phyloP scores from a whole-genome alignment of 2,329 filamentous ascomycete species.

The Chaetomium globosum region DNA sequence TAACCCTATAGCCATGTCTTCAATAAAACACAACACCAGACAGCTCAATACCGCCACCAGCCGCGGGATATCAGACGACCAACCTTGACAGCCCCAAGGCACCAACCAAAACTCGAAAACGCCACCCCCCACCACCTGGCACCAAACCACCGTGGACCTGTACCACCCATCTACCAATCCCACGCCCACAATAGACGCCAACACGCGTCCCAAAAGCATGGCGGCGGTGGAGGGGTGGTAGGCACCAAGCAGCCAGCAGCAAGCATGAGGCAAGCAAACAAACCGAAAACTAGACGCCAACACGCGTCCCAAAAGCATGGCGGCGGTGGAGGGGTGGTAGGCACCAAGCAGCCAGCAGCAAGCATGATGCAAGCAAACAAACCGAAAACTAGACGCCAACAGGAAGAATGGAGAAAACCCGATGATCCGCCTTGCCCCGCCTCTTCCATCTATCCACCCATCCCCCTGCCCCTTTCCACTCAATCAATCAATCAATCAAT shows the following conservation, averaged over 20 bases:
- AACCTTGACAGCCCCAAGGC: background rate
- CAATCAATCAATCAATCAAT: too few relatives aligned
- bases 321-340: too few relatives aligned
- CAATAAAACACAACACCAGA: too few relatives aligned
- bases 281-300: background rate
- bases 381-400: background rate
- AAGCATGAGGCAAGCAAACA: background rate
- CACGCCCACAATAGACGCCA: background rate
- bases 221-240: too few relatives aligned
- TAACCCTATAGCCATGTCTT: too few relatives aligned
- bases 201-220: background rate
- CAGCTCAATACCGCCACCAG: background rate
- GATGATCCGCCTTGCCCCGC: too few relatives aligned
- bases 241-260: background rate
- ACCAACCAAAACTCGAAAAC: background rate
- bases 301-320: background rate
- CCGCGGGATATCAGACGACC: background rate
- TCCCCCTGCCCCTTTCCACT: too few relatives aligned
- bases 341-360: too few relatives aligned
- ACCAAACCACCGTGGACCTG: background rate
- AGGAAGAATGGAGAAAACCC: too few relatives aligned
- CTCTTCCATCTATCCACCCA: too few relatives aligned
- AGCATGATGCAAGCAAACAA: background rate
- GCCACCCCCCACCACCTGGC: background rate
- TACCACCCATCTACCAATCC: background rate